phyloP scores from a whole-genome alignment of 2,329 filamentous ascomycete species.

The Microsporum audouinii region DNA sequence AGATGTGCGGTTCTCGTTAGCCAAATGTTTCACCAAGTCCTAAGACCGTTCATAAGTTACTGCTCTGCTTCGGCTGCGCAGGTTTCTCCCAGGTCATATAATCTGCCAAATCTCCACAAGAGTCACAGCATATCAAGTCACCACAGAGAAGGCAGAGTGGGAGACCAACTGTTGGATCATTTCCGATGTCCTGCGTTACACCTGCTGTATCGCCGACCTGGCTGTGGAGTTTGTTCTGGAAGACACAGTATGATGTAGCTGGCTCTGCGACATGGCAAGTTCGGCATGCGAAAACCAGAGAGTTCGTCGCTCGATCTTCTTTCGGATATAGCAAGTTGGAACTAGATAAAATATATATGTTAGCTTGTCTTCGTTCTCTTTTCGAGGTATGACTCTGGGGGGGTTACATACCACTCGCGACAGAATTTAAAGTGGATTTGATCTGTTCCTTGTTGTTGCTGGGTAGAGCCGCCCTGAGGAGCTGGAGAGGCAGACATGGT shows the following conservation, averaged over 20 bases:
- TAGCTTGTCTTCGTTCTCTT: conserved; percentile 7
- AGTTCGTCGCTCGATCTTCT: conserved; percentile 74
- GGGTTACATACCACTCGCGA: conserved; percentile 64
- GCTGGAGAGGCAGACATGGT: conserved; percentile 35
- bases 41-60: not conserved
- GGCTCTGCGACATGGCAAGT: conserved; percentile 87
- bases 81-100: not conserved
- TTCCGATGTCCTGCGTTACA: conserved; percentile 92
- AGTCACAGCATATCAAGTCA: not conserved
- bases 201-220: conserved; percentile 90
- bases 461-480: conserved; percentile 28
- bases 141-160: conserved; percentile 50
- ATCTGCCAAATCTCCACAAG: not conserved
- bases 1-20: conserved; percentile 19
- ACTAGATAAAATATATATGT: conserved; percentile 34
- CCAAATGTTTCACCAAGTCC: conserved; percentile 14
- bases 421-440: conserved; percentile 97
- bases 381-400: not conserved
- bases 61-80: not conserved
- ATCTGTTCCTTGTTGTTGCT: conserved; percentile 38
- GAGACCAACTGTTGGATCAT: conserved; percentile 92
- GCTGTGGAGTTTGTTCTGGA: conserved; percentile 85
- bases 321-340: conserved; percentile 97
- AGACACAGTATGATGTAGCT: conserved; percentile 81
- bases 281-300: conserved; percentile 88